phyloP scores from a whole-genome alignment of 2,329 filamentous ascomycete species.

The Colletotrichum camelliae region DNA sequence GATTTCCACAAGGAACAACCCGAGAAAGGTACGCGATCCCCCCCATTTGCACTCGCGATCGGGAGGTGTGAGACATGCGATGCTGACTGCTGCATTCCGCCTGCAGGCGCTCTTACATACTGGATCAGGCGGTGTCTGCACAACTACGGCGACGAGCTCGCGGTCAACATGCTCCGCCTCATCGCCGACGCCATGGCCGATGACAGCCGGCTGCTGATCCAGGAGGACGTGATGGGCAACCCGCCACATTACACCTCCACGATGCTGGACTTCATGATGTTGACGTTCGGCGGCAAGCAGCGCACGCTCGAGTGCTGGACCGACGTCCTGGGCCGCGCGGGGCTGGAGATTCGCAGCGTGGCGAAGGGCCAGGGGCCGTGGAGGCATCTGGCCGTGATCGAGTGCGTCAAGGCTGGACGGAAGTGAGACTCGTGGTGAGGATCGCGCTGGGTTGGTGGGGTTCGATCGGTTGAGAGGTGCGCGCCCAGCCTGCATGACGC shows the following conservation, averaged over 20 bases:
- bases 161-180: slow-evolving; percentile 34
- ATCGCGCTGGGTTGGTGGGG: not conserved
- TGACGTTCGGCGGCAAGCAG: slow-evolving; percentile 37
- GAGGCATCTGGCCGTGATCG: slow-evolving; percentile 23
- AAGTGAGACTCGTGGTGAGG: not conserved
- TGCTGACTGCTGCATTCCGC: not conserved
- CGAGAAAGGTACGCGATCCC: slow-evolving; percentile 10
- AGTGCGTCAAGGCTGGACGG: slow-evolving; percentile 21
- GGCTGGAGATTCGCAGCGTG: slow-evolving; percentile 30
- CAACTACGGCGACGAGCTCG: slow-evolving; percentile 38
- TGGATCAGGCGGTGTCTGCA: slow-evolving; percentile 42
- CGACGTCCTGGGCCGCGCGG: slow-evolving; percentile 27
- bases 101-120: slow-evolving; percentile 38
- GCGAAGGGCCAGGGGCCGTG: slow-evolving; percentile 20
- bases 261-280: slow-evolving; percentile 36
- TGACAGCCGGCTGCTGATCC: slow-evolving; percentile 37
- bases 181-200: slow-evolving; percentile 33
- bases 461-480: not conserved
- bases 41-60: not conserved
- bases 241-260: slow-evolving; percentile 29
- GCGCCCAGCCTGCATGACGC: not conserved
- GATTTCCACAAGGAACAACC: slow-evolving; percentile 35
- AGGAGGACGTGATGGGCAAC: slow-evolving; percentile 34
- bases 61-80: not conserved
- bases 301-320: slow-evolving; percentile 31